phyloP scores from a whole-genome alignment of 371 early-diverging fungal species.

The Mucor mucedo region DNA sequence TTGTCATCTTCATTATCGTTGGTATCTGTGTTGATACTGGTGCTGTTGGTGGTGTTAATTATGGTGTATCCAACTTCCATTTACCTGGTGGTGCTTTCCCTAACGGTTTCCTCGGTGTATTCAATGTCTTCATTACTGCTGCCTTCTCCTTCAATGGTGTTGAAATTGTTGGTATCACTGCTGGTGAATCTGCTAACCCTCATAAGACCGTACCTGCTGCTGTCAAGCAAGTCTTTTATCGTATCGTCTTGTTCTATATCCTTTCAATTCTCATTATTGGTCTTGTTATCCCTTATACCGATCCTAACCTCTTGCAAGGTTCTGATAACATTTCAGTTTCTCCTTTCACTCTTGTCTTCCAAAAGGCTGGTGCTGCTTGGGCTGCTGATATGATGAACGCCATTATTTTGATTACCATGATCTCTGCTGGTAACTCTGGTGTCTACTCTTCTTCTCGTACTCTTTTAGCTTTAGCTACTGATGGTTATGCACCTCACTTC shows the following conservation, averaged over 20 bases:
- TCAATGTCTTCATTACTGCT: slow-evolving; percentile 75
- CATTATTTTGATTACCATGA: slow-evolving; percentile 73
- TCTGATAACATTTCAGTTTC: slow-evolving; percentile 56
- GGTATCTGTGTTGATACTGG: slow-evolving; percentile 76
- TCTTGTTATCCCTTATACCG: slow-evolving; percentile 70
- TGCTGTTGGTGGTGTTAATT: slow-evolving; percentile 45
- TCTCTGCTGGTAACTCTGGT: slow-evolving; percentile 83
- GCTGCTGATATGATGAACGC: slow-evolving; percentile 83
- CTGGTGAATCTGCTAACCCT: slow-evolving; percentile 76
- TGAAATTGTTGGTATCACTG: slow-evolving; percentile 77
- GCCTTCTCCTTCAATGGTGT: slow-evolving; percentile 89
- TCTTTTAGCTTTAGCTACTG: slow-evolving; percentile 69
- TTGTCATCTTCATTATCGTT: slow-evolving; percentile 74
- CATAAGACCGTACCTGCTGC: slow-evolving; percentile 76
- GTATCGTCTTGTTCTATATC: slow-evolving; percentile 78
- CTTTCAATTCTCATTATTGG: slow-evolving; percentile 77
- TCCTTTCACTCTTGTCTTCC: slow-evolving; percentile 78
- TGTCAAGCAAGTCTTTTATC: slow-evolving; percentile 76
- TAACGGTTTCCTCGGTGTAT: slow-evolving; percentile 73
- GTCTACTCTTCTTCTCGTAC: slow-evolving; percentile 80
- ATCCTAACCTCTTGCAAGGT: slow-evolving; percentile 56
- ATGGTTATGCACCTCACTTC: slow-evolving; percentile 71
- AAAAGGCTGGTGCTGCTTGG: slow-evolving; percentile 67
- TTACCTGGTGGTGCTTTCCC: slow-evolving; percentile 79
- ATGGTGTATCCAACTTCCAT: slow-evolving; percentile 70